Conservation (phyloP, 306 rosid species). For the Gastrolobium bilobum region DNA sequence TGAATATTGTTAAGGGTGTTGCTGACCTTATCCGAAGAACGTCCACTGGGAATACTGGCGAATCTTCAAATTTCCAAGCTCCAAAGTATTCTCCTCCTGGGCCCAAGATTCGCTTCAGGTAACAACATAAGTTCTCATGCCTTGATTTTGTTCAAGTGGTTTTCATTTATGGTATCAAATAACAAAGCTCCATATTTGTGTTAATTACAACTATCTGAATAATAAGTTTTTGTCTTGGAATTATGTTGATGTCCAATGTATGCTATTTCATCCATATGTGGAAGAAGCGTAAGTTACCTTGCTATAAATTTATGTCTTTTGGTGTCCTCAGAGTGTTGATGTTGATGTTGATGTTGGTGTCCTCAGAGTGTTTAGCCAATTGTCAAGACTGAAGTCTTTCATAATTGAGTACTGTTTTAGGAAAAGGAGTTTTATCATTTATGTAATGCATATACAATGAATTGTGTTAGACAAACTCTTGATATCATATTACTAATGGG, state of each 20-base stretch:
- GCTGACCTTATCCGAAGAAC: constrained; percentile 97
- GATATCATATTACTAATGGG: constrained; percentile 13
- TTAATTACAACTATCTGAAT: background rate
- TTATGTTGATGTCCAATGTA: constrained; percentile 15
- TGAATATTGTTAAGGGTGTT: constrained; percentile 97
- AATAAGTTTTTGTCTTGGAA: background rate
- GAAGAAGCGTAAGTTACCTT: constrained; percentile 28
- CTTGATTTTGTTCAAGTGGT: background rate
- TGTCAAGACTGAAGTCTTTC: constrained; percentile 18
- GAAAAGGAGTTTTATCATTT: constrained; percentile 34
- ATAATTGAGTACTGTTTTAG: constrained; percentile 19
- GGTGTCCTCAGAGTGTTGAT: constrained; percentile 11
- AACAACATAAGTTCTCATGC: background rate
- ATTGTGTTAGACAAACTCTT: constrained; percentile 9
- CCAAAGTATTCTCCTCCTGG: constrained; percentile 74
- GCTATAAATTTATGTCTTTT: background rate
- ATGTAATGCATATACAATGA: constrained; percentile 7
- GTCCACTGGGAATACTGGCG: constrained; percentile 72
- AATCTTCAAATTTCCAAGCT: constrained; percentile 71
- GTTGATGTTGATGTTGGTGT: too few relatives aligned
- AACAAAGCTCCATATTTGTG: background rate
- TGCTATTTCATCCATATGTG: constrained; percentile 27
- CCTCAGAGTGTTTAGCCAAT: constrained; percentile 14
- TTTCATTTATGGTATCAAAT: constrained; percentile 24
- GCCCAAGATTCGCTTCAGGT: constrained; percentile 91